phyloP scores from a whole-genome alignment of 441 rosid genomes.

The Hypseocharis bilobata region DNA sequence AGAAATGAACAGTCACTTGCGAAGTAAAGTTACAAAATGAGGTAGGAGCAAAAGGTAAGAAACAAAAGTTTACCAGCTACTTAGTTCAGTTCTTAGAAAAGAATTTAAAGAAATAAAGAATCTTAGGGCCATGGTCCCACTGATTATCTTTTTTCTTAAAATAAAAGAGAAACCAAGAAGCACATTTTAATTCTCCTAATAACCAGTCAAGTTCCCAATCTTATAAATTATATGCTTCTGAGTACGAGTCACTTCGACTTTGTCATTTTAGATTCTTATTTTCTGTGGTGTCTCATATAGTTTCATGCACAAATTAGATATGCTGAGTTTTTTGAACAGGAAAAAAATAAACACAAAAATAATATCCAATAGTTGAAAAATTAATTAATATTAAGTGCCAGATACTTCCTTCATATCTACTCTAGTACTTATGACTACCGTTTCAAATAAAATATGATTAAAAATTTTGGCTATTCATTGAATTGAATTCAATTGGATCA shows the following conservation, averaged over 20 bases:
- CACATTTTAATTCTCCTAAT: background rate
- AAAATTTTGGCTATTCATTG: background rate
- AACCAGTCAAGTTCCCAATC: no score
- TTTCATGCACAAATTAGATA: no score
- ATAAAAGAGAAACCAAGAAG: background rate
- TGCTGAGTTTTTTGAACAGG: background rate
- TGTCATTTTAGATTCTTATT: no score
- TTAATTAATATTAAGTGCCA: background rate
- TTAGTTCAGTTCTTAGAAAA: background rate
- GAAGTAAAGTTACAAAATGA: background rate
- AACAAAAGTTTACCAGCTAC: background rate
- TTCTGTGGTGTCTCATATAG: no score
- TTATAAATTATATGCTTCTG: no score
- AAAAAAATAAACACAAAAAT: background rate
- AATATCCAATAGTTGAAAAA: background rate
- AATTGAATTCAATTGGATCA: background rate
- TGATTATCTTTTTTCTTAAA: background rate
- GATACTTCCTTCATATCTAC: background rate
- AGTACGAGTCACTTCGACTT: no score
- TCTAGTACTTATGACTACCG: background rate
- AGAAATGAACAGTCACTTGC: background rate
- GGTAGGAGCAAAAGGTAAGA: background rate
- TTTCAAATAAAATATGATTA: background rate
- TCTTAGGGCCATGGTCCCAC: background rate
- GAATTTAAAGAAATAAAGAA: background rate